phyloP scores from a whole-genome alignment of 2,329 filamentous ascomycete genomes.

The Aspergillus amoenus region DNA sequence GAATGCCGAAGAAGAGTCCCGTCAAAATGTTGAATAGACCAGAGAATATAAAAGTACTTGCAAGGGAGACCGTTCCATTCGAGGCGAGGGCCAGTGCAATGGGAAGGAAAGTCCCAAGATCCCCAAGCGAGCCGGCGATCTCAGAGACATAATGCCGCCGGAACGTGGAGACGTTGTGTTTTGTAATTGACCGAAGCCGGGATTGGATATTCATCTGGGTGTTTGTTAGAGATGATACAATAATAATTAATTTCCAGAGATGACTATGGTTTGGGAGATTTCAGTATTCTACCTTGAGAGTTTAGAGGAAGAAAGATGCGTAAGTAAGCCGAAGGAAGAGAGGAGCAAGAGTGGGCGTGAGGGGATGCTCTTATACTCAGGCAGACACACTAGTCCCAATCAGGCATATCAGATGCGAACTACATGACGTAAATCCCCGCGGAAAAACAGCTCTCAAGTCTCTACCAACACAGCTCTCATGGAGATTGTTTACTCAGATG shows the following conservation, averaged over 20 bases:
- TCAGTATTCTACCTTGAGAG: too few species aligned
- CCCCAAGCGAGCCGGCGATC: constrained; percentile 84
- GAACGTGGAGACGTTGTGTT: constrained; percentile 58
- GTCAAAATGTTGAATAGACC: constrained; percentile 84
- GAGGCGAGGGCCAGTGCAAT: constrained; percentile 82
- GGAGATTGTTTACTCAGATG: too few species aligned
- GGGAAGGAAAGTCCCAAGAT: constrained; percentile 85
- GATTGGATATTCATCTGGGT: constrained; percentile 15
- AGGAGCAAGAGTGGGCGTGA: too few species aligned
- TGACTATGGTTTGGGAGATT: not conserved
- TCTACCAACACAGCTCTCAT: too few species aligned
- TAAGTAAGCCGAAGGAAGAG: too few species aligned
- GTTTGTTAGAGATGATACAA: not conserved
- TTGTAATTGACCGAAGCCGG: constrained; percentile 27
- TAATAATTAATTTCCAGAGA: not conserved
- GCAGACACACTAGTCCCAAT: too few species aligned
- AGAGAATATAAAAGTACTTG: constrained; percentile 82
- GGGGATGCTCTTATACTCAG: too few species aligned
- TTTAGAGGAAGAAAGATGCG: too few species aligned
- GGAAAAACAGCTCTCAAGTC: too few species aligned
- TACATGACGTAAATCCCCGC: too few species aligned
- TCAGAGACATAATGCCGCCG: constrained; percentile 64
- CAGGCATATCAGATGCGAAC: too few species aligned
- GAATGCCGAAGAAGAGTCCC: constrained; percentile 79
- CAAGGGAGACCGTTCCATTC: constrained; percentile 75